Conservation (phyloP, 2,329 filamentous ascomycete genomes). For the Neonectria faginata region DNA sequence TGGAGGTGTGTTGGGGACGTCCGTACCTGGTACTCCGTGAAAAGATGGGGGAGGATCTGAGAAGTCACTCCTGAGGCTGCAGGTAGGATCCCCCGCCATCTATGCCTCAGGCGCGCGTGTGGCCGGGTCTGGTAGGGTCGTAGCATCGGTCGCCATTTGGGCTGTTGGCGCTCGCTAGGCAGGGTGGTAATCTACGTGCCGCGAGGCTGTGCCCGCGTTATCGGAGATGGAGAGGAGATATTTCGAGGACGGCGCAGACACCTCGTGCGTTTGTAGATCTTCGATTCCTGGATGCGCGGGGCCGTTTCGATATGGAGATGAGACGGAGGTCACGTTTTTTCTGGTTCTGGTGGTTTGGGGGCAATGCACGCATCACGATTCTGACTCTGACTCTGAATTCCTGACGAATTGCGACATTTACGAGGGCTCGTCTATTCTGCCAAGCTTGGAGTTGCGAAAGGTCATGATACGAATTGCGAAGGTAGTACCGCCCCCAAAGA, state of each 20-base stretch:
- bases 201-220: slow-evolving; percentile 22
- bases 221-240: slow-evolving; percentile 14
- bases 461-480: not conserved
- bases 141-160: no score
- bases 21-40: slow-evolving; percentile 25
- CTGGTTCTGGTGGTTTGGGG: not conserved
- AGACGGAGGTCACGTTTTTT: not conserved
- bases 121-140: not conserved
- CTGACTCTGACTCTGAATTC: no score
- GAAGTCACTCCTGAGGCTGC: slow-evolving; percentile 17
- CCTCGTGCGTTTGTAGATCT: not conserved
- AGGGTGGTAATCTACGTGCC: slow-evolving; percentile 20
- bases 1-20: not conserved
- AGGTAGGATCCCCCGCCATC: not conserved
- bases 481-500: not conserved
- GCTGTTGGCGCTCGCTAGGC: not conserved
- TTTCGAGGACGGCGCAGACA: slow-evolving; percentile 21
- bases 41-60: slow-evolving; percentile 20
- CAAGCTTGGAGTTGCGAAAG: not conserved
- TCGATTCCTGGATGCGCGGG: not conserved
- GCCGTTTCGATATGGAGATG: not conserved
- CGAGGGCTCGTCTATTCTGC: not conserved
- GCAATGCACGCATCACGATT: not conserved
- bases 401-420: not conserved
- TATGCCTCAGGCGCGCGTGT: not conserved